Evolutionary conservation across 768 basidiomycete species (phyloP).

Genomic region (Serendipita sp.): DNA sequence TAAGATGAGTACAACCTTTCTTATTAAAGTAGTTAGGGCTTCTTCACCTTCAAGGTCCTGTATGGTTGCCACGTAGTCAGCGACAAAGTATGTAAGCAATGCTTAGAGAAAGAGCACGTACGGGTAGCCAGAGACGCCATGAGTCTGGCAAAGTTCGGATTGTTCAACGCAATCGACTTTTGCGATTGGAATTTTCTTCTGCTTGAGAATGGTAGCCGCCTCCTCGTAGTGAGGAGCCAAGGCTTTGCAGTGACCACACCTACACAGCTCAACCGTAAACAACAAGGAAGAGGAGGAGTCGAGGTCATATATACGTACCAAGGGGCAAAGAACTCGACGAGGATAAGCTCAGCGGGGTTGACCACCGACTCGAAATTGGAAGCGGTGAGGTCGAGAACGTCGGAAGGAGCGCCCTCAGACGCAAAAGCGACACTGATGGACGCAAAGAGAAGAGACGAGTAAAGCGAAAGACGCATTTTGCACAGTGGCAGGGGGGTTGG

Average conservation of each 20-base stretch:
- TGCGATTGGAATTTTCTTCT: conserved; percentile 74
- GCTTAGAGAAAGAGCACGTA: conserved; percentile 24
- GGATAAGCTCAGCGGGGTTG: conserved; percentile 48
- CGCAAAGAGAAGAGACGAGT: conserved; percentile 35
- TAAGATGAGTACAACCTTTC: neutral
- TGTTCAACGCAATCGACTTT: conserved; percentile 97
- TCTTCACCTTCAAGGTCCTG: conserved; percentile 11
- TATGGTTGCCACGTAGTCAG: neutral
- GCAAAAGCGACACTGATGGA: conserved; percentile 38
- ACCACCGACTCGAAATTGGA: conserved; percentile 52
- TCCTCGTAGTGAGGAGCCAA: conserved; percentile 87
- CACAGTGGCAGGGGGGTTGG: conserved; percentile 14
- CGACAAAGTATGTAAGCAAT: neutral
- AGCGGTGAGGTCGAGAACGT: conserved; percentile 65
- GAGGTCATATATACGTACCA: conserved; percentile 31
- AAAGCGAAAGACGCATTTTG: conserved; percentile 50
- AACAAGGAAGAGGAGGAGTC: neutral
- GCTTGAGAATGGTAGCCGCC: conserved; percentile 85
- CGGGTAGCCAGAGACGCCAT: conserved; percentile 92
- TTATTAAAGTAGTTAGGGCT: neutral
- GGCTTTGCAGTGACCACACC: conserved; percentile 94
- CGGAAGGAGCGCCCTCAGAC: conserved; percentile 36
- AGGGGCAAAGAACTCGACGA: conserved; percentile 92
- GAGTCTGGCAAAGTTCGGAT: conserved; percentile 73
- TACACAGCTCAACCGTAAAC: conserved; percentile 15